phyloP scores from a whole-genome alignment of 441 rosid species.

The Kokia cookei region DNA sequence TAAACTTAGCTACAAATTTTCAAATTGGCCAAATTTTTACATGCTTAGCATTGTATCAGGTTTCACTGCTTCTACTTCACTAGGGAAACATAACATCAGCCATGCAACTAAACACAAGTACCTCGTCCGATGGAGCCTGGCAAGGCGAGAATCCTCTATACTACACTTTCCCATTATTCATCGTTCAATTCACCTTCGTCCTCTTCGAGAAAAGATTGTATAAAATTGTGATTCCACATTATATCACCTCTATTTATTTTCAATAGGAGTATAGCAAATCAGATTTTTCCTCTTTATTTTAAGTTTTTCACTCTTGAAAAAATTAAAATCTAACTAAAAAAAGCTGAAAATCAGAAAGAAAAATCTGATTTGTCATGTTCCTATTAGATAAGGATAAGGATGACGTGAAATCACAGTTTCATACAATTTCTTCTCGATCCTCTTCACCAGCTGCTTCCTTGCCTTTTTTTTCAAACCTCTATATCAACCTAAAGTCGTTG shows the following conservation, averaged over 20 bases:
- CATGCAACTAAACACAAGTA: conserved; percentile 19
- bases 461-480: conserved; percentile 38
- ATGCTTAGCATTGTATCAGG: neutral
- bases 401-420: no score
- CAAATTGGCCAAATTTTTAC: neutral
- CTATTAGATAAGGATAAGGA: no score
- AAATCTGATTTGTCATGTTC: no score
- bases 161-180: conserved; percentile 36
- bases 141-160: conserved; percentile 46
- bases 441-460: conserved; percentile 28
- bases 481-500: conserved; percentile 40
- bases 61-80: neutral
- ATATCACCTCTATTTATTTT: no score
- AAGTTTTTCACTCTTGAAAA: no score
- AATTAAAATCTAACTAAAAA: no score
- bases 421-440: no score
- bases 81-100: neutral
- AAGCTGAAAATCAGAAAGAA: no score
- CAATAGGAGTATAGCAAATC: no score
- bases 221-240: no score
- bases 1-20: neutral
- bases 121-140: conserved; percentile 36
- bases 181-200: conserved; percentile 29
- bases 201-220: neutral
- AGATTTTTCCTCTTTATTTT: no score